Evolutionary conservation across 768 basidiomycete species (phyloP).

Genomic region (Boletus rubroflammeus): DNA sequence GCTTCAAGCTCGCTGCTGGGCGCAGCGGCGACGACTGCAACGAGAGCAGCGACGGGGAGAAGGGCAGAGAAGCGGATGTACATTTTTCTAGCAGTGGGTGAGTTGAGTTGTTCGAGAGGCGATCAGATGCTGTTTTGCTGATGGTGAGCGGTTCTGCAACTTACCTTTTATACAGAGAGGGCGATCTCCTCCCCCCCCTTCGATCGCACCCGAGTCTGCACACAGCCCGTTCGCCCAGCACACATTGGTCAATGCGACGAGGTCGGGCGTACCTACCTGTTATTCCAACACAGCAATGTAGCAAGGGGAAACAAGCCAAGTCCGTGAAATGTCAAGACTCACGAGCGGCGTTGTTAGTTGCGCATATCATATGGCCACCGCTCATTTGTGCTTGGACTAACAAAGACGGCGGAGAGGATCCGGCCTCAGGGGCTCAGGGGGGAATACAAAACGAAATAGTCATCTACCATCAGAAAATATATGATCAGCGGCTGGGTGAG

Average conservation of each 20-base stretch:
- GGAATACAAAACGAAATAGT: background rate
- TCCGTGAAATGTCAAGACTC: too few species aligned
- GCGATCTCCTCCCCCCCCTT: background rate
- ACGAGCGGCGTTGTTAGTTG: background rate
- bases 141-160: background rate
- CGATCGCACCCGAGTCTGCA: background rate
- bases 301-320: too few species aligned
- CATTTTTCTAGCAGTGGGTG: constrained; percentile 2
- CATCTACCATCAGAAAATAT: background rate
- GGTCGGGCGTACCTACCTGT: too few species aligned
- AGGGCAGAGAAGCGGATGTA: background rate
- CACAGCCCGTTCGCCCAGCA: too few species aligned
- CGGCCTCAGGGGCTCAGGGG: background rate
- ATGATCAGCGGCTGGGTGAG: too few species aligned
- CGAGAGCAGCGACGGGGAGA: constrained; percentile 11
- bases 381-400: background rate
- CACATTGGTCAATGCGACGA: too few species aligned
- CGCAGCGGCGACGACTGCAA: constrained; percentile 5
- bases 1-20: background rate
- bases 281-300: too few species aligned
- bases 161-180: constrained; percentile 1
- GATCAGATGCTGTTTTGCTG: background rate
- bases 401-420: background rate
- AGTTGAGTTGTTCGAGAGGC: background rate
- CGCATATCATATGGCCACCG: background rate